Percentiles rank a stretch among this genome's conserved stretches.
phyloP scores from a whole-genome alignment of 164 flowering plant genomes.

The Vitis amurensis region DNA sequence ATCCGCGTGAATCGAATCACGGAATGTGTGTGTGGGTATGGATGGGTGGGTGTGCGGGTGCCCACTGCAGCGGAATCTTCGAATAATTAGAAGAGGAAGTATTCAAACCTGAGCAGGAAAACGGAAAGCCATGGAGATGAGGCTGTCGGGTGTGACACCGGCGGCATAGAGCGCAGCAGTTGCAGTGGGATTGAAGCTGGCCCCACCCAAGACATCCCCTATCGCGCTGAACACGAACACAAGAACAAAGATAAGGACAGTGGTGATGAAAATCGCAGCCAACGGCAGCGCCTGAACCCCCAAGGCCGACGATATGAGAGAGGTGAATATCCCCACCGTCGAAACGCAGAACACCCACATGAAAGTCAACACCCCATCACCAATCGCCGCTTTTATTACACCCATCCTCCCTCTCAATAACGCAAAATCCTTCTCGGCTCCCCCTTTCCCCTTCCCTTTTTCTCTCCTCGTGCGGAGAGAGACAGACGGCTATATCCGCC shows the following conservation, averaged over 20 bases:
- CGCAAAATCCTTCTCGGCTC: neutral
- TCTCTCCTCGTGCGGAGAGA: too few relatives aligned
- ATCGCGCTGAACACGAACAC: slow-evolving; percentile 51
- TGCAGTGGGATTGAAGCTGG: slow-evolving; percentile 77
- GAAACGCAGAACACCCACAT: slow-evolving; percentile 70
- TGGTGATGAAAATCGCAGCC: slow-evolving; percentile 39
- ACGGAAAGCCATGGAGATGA: slow-evolving; percentile 72
- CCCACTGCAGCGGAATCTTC: too few relatives aligned
- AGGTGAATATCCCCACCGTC: slow-evolving; percentile 43
- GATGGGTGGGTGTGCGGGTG: too few relatives aligned
- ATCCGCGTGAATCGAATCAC: too few relatives aligned
- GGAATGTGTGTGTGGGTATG: too few relatives aligned
- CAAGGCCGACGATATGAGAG: slow-evolving; percentile 32
- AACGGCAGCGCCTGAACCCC: slow-evolving; percentile 34
- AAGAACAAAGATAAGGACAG: slow-evolving; percentile 37
- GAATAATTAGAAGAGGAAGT: neutral
- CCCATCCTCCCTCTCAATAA: neutral
- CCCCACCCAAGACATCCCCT: slow-evolving; percentile 64
- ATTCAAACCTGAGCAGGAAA: slow-evolving; percentile 84
- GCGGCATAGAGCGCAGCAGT: slow-evolving; percentile 74
- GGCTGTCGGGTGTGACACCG: slow-evolving; percentile 51
- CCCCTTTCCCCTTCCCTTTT: neutral
- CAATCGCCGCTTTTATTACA: slow-evolving; percentile 44
- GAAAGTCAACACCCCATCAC: slow-evolving; percentile 59
- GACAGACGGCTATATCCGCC: too few relatives aligned